Base-by-base conservation (phyloP, 108 stramenopile species). In the Cyclotella distinguenda region DNA sequence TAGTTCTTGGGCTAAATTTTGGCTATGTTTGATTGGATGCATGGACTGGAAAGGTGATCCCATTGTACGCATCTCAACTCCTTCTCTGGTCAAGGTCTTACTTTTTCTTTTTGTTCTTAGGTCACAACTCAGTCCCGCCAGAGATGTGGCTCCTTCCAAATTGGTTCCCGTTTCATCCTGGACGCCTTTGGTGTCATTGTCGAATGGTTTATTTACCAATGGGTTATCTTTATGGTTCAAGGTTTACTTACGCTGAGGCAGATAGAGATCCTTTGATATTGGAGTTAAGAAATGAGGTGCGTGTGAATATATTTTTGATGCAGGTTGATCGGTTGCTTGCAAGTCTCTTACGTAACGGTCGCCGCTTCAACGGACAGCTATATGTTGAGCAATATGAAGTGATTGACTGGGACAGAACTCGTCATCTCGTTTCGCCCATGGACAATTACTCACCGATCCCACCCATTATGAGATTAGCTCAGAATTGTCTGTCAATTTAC, bases 171-270 rank as follows among this genome's bases (percentile, higher is more conserved):
- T 97, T 99, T 72, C 97, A 98, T 82, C 98, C 98, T 13, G 94
- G 96, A 40, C 78, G 96, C 10, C 82, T 99, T 78, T 99, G 98
- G 98, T 99, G 98, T 67, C 98, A 99, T 70, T 90, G 87, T 23
- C 86, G 98, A 22, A 99, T 99, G 98, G 98, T 99, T 18, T 98
- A 97, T 68, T 71, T 99, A 11, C 97, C 98, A 27, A 97, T 97
- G 97, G 86, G 93, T 36, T 96, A 95, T 63, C 67, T 99, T 18
- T 99, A 95, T 60, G 86, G 95, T 45, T 68, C 79, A 19, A 79
- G 94, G 26, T 95, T 79, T 39, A 77, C 84, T 46, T 93, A 91
- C 65, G 54, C 68, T 18, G 50, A 87, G 28, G 95, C 90, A 22
- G 84, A 87, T 34, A 69, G 73, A 19, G 95, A 95, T 80, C 82